Conservation (phyloP, 176 grass and related monocot species). For the Cocos nucifera region DNA sequence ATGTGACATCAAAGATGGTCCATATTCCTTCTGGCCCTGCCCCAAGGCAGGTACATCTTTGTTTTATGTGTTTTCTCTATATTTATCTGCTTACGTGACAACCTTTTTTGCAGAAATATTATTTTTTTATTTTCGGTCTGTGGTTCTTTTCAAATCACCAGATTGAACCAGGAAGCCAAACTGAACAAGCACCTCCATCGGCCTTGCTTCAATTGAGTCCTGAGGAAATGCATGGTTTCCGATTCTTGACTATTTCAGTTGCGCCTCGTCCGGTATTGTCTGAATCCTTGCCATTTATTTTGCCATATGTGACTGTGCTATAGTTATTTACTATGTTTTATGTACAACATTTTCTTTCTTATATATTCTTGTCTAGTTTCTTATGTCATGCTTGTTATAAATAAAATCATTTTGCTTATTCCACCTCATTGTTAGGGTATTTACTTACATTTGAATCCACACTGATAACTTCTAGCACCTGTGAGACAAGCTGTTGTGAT, state of each 20-base stretch:
- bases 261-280: constrained; percentile 72
- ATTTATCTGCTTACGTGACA: no score
- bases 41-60: constrained; percentile 65
- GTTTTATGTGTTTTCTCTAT: constrained; percentile 6
- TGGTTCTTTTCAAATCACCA: constrained; percentile 28
- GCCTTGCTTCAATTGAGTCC: constrained; percentile 76
- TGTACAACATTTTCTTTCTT: no score
- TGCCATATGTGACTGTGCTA: no score
- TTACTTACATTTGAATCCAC: no score
- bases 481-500: no score
- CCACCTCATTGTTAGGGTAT: no score
- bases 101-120: background rate
- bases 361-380: no score
- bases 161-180: constrained; percentile 99
- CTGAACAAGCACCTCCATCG: constrained; percentile 88
- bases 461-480: no score
- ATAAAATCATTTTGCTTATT: no score
- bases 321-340: no score
- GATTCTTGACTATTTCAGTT: constrained; percentile 85
- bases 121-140: constrained; percentile 5
- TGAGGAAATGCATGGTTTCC: constrained; percentile 67
- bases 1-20: constrained; percentile 86
- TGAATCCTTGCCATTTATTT: background rate
- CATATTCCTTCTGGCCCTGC: constrained; percentile 79
- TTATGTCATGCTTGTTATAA: no score